phyloP scores from a whole-genome alignment of 2,329 filamentous ascomycete species.

The Hortaea sp. region DNA sequence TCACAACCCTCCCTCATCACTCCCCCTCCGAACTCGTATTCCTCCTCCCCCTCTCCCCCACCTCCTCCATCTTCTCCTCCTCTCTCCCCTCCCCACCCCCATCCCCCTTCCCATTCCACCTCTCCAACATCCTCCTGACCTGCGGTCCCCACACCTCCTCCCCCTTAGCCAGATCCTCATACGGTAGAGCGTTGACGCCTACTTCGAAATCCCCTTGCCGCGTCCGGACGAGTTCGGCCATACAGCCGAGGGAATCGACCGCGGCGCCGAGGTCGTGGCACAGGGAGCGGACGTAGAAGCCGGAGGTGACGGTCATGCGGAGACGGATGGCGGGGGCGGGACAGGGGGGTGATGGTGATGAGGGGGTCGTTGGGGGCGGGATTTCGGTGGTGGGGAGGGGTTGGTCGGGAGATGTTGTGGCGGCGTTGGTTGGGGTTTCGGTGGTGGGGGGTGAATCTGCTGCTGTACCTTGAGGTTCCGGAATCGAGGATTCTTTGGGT shows the following conservation, averaged over 20 bases:
- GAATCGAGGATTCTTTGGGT: background rate
- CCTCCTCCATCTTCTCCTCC: background rate
- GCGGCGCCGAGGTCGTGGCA: constrained; percentile 84
- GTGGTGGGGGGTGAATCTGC: background rate
- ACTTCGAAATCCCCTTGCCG: constrained; percentile 74
- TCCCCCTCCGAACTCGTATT: too few species aligned
- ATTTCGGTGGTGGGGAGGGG: background rate
- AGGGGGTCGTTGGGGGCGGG: background rate
- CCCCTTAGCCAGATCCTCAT: constrained; percentile 62
- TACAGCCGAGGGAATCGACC: constrained; percentile 70
- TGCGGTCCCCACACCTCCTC: constrained; percentile 76
- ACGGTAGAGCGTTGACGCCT: constrained; percentile 66
- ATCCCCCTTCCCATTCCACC: constrained; percentile 8
- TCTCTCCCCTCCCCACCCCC: background rate
- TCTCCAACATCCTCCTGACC: constrained; percentile 47
- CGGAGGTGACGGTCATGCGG: constrained; percentile 85
- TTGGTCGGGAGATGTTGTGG: background rate
- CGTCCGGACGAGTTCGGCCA: constrained; percentile 73
- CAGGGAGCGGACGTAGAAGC: constrained; percentile 92
- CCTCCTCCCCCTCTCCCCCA: too few species aligned
- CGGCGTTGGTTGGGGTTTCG: background rate
- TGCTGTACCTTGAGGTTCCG: background rate
- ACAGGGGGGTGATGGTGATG: constrained; percentile 12
- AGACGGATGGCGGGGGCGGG: constrained; percentile 67
- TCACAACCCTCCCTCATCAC: too few species aligned